These are phyloP conservation scores for Sistotremastrum suecicum DNA, from an alignment of 768 basidiomycete species.

Conservation along the genomic window DNA sequence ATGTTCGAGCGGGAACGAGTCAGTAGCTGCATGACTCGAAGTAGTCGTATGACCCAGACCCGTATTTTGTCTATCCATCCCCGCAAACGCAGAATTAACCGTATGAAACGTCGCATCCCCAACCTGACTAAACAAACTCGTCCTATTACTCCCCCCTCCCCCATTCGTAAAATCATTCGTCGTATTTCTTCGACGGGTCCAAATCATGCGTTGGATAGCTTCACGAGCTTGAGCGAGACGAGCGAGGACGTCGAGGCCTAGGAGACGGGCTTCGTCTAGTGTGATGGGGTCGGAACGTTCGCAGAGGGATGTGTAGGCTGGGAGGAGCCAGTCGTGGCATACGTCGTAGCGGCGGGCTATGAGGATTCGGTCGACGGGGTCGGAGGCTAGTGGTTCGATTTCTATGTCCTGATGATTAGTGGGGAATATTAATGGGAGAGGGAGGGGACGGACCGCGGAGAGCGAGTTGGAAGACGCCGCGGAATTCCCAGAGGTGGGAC, in stretches of 20 bases:
- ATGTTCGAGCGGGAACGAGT: too few relatives aligned
- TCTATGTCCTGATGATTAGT: too few relatives aligned
- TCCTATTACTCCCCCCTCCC: too few relatives aligned
- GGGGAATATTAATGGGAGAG: too few relatives aligned
- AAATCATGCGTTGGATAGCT: neutral
- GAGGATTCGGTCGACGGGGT: constrained; percentile 37
- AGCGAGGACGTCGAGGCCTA: constrained; percentile 45
- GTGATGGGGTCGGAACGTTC: constrained; percentile 35
- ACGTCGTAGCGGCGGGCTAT: constrained; percentile 41
- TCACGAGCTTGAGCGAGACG: constrained; percentile 42
- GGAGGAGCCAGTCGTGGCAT: constrained; percentile 32
- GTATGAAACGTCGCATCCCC: too few relatives aligned
- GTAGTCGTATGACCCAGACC: too few relatives aligned
- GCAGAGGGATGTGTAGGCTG: constrained; percentile 38
- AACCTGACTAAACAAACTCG: too few relatives aligned
- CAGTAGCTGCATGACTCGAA: too few relatives aligned
- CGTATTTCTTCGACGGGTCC: too few relatives aligned
- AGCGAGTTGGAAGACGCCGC: constrained; percentile 33
- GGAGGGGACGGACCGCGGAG: constrained; percentile 17
- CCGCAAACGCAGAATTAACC: too few relatives aligned
- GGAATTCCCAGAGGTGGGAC: constrained; percentile 40
- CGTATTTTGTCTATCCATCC: too few relatives aligned
- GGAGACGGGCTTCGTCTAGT: constrained; percentile 34
- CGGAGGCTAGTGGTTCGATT: constrained; percentile 29
- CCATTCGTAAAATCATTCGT: too few relatives aligned